Percentiles rank a stretch among this genome's conserved stretches.
Conservation (phyloP, 768 basidiomycete genomes). For the Sporobolomyces phaffii region DNA sequence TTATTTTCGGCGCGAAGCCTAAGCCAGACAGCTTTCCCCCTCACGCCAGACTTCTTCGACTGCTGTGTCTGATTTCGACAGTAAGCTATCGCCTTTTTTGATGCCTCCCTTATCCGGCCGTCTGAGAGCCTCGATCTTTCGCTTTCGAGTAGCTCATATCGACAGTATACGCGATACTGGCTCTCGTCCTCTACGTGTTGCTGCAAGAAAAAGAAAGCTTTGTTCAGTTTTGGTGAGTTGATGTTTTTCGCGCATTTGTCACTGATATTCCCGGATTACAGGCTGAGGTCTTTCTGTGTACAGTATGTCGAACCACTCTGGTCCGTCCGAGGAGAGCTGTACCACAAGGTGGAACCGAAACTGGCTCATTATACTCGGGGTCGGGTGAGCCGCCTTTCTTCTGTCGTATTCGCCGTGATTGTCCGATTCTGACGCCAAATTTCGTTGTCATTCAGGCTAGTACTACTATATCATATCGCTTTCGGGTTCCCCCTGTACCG, state of each 20-base stretch:
- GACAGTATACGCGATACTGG: not conserved
- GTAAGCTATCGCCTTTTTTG: not conserved
- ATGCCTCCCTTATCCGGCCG: not conserved
- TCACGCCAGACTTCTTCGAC: not conserved
- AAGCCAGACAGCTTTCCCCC: not conserved
- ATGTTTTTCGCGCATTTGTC: too few relatives aligned
- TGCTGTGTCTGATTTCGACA: not conserved
- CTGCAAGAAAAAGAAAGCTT: conserved; percentile 12
- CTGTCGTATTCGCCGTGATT: not conserved
- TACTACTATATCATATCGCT: not conserved
- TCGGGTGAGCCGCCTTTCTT: not conserved
- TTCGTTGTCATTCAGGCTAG: not conserved
- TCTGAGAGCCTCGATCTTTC: not conserved
- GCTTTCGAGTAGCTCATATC: not conserved
- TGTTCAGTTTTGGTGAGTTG: conserved; percentile 20
- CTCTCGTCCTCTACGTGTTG: conserved; percentile 12
- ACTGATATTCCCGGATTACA: not conserved
- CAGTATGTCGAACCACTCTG: too few relatives aligned
- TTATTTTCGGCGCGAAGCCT: not conserved
- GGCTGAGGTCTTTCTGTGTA: not conserved
- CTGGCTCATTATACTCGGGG: conserved; percentile 15
- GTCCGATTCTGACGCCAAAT: not conserved
- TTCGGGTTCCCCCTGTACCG: conserved; percentile 31
- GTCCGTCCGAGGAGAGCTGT: not conserved
- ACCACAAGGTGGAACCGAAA: not conserved